Evolutionary conservation across 179 eudicot species (phyloP), one percentile per base, ranked within the genome.

Genomic region (Silene vulgaris): DNA sequence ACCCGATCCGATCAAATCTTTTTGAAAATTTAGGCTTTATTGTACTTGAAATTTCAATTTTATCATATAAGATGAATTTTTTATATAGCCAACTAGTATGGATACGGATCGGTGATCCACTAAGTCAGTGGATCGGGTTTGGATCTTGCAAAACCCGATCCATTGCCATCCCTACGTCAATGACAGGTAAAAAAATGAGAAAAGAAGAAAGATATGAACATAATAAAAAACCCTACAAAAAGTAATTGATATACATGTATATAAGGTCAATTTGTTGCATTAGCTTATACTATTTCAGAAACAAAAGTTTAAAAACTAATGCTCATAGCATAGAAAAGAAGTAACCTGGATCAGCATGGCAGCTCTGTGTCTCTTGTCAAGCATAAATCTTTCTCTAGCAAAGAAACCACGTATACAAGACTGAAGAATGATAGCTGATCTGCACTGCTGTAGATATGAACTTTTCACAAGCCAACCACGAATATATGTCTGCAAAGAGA

Each of bases 311-410:
- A 13, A 23, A 62, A 8, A 61, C 32, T 62, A 69, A 13, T 12
- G 37, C 60, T 6, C 20, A 28, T 67, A 45, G 69, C 16, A 56
- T 7, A 40, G 32, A 77, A 69, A 54, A 50, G 72, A 63, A 37
- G 61, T 76, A 54, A 95, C 99, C 97, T 95, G 97, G 80, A 95
- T 92, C 72, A 88, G 37, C 19, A 84, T 86, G 65, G 97, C 97
- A 79, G 99, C 97, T 75, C 82, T 88, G 57, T 86, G 83, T 77
- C 88, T 89, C 85, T 85, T 90, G 72, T 83, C 85, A 63, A 78
- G 72, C 71, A 85, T 74, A 86, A 86, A 89, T 81, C 83, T 92
- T 75, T 79, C 85, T 21, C 96, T 91, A 68, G 89, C 79, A 28
- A 82, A 78, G 79, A 87, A 90, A 67, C 93, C 93, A 80, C 91